A percentile compares a stretch with the other conserved stretches of the same genome.
These are phyloP conservation scores for Cercospora zeina DNA, from an alignment of 2,329 filamentous ascomycete genomes.

Conservation along the genomic window DNA sequence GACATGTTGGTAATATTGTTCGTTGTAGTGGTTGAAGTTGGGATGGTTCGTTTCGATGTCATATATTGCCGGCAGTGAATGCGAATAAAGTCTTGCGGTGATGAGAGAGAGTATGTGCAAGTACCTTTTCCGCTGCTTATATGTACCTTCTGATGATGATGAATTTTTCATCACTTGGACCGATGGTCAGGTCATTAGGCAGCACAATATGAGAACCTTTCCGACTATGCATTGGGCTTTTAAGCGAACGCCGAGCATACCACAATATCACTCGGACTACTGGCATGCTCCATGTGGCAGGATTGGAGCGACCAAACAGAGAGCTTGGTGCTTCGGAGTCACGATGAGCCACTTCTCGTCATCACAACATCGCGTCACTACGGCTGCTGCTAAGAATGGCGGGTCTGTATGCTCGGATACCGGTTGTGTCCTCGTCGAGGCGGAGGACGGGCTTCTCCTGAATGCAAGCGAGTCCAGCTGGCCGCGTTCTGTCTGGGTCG, in stretches of 20 bases:
- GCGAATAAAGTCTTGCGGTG: not conserved
- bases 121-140: not conserved
- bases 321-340: not conserved
- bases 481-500: not conserved
- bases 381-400: not conserved
- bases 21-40: not conserved
- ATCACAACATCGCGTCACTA: not conserved
- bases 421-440: not conserved
- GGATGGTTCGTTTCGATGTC: not conserved
- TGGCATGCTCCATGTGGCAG: not conserved
- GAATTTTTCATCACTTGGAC: not conserved
- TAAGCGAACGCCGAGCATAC: constrained; percentile 16
- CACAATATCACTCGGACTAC: constrained; percentile 7
- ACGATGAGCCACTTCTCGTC: not conserved
- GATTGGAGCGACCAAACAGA: constrained; percentile 6
- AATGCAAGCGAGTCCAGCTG: not conserved
- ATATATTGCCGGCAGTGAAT: not conserved
- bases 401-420: not conserved
- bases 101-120: not conserved
- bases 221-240: not conserved
- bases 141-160: no score
- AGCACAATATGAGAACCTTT: not conserved
- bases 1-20: not conserved
- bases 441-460: not conserved
- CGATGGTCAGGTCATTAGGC: constrained; percentile 2